These are phyloP conservation scores for Murraya paniculata DNA, from an alignment of 345 rosid species.

Conservation along the genomic window DNA sequence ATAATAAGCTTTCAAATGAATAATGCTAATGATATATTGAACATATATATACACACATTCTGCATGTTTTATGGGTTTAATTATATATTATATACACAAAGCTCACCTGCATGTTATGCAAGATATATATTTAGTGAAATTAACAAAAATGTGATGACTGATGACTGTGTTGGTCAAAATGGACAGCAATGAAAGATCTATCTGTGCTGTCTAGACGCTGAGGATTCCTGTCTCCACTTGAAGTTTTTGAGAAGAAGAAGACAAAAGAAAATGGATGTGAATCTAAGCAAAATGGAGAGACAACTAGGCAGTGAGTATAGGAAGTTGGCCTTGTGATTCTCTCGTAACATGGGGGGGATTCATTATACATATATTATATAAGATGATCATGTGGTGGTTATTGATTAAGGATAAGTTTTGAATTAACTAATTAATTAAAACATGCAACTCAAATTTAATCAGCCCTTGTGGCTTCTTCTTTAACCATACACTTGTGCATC, in stretches of 20 bases:
- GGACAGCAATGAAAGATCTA: slow-evolving; percentile 46
- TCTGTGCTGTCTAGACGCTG: slow-evolving; percentile 46
- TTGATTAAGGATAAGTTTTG: neutral
- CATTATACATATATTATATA: slow-evolving; percentile 6
- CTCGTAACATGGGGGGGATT: slow-evolving; percentile 31
- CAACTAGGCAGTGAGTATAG: slow-evolving; percentile 39
- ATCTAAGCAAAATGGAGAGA: slow-evolving; percentile 36
- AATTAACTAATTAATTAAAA: slow-evolving; percentile 8
- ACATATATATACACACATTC: neutral
- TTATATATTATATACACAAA: neutral
- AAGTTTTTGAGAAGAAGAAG: slow-evolving; percentile 41
- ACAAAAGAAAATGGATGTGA: slow-evolving; percentile 40
- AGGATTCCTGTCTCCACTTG: slow-evolving; percentile 39
- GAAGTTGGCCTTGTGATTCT: slow-evolving; percentile 40
- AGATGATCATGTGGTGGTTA: slow-evolving; percentile 44
- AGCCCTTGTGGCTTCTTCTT: slow-evolving; percentile 31
- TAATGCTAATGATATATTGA: neutral
- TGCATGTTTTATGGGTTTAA: too few species aligned
- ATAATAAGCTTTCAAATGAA: neutral
- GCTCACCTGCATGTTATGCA: slow-evolving; percentile 61
- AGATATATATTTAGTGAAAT: slow-evolving; percentile 21
- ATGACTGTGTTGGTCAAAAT: slow-evolving; percentile 43
- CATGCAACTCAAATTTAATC: neutral
- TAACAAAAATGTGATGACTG: neutral
- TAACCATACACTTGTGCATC: slow-evolving; percentile 35